Percentiles rank a stretch among this genome's conserved stretches.
These are phyloP conservation scores for Aspergillus mulundensis DNA, from an alignment of 495 filamentous ascomycete species.

Conservation along the genomic window DNA sequence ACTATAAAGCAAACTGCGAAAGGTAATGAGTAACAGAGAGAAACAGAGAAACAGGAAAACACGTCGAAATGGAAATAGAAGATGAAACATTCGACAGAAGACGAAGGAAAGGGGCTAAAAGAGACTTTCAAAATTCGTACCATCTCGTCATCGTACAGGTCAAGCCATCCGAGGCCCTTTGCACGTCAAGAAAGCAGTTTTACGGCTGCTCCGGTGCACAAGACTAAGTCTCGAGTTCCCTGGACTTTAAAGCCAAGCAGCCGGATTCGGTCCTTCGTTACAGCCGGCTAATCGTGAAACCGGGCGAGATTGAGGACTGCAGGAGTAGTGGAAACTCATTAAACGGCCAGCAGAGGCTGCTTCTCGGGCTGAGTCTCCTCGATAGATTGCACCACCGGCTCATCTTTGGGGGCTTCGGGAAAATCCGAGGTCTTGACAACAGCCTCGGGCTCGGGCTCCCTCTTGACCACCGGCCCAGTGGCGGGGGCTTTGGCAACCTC, in stretches of 20 bases:
- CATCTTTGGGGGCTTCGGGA: constrained; percentile 56
- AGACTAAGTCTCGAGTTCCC: background rate
- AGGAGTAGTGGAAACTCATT: constrained; percentile 4
- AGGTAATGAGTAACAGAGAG: background rate
- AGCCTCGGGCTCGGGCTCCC: constrained; percentile 55
- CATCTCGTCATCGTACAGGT: constrained; percentile 23
- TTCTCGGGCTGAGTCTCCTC: constrained; percentile 23
- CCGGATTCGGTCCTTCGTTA: background rate
- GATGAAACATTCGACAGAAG: constrained; percentile 5
- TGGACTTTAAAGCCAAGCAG: background rate
- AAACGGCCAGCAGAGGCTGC: constrained; percentile 38
- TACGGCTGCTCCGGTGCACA: constrained; percentile 3
- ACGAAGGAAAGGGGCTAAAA: constrained; percentile 1
- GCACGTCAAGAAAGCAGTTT: constrained; percentile 8
- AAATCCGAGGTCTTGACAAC: constrained; percentile 50
- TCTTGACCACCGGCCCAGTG: constrained; percentile 27
- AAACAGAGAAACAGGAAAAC: background rate
- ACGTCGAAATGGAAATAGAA: background rate
- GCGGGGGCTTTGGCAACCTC: constrained; percentile 38
- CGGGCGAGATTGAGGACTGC: background rate
- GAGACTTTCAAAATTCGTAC: constrained; percentile 11
- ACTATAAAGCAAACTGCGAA: constrained; percentile 4
- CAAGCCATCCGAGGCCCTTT: constrained; percentile 4
- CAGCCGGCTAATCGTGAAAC: background rate
- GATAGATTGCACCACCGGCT: constrained; percentile 36